Evolutionary conservation across 495 filamentous ascomycete genomes (phyloP).

Genomic region (Neurospora sp.): DNA sequence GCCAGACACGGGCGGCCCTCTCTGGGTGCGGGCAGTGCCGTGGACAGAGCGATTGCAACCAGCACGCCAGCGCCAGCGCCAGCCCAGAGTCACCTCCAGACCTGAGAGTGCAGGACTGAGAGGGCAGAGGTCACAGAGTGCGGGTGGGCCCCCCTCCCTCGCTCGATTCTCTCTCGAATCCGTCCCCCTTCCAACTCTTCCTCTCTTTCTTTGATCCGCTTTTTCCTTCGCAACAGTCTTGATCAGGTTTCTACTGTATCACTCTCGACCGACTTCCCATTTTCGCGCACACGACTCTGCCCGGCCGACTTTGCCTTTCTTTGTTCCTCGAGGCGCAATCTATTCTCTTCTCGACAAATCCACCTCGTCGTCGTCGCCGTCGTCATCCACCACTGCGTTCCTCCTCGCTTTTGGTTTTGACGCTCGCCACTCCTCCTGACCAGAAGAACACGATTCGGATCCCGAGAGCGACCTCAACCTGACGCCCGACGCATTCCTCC

Average conservation of each 20-base stretch:
- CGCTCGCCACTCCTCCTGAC: conserved; percentile 10
- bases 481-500: not conserved
- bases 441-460: not conserved
- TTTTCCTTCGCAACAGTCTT: conserved; percentile 7
- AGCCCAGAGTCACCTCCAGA: not conserved
- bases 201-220: conserved; percentile 16
- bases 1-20: not conserved
- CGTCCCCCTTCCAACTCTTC: conserved; percentile 23
- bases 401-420: conserved; percentile 11
- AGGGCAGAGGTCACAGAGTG: not conserved
- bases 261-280: conserved; percentile 11
- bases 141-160: not conserved
- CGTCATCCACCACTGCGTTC: conserved; percentile 16
- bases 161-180: no score
- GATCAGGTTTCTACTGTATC: conserved; percentile 2
- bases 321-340: conserved; percentile 27
- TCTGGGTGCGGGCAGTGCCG: not conserved
- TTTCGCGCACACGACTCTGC: conserved; percentile 8
- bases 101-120: not conserved
- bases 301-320: conserved; percentile 14
- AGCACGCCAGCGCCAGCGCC: not conserved
- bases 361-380: not conserved
- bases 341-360: not conserved
- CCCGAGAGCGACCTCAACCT: not conserved
- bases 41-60: not conserved